Base-by-base conservation (phyloP, 2,329 filamentous ascomycete genomes). In the Penicillium sp. region DNA sequence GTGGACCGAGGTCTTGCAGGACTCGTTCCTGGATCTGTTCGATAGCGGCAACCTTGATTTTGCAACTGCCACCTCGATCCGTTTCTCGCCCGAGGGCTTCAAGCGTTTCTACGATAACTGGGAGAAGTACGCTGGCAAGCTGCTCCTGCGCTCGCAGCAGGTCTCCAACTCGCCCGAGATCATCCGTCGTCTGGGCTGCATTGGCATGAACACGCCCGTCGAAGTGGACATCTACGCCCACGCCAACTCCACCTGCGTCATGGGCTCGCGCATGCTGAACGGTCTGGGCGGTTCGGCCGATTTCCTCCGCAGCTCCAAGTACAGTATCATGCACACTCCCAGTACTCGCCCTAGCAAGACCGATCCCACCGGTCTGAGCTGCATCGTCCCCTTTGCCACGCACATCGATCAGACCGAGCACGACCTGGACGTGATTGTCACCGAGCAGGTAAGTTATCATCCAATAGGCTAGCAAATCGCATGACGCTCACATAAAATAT, bases 211-310 rank as follows among this genome's bases (percentile, higher is more conserved):
- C 75, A 94, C 87, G 0, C 87, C 87, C 14, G 85, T 94, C 31
- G 88, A 94, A 68, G 87, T 94, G 11, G 88, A 94, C 67, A 93
- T 94, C 57, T 94, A 94, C 68, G 88, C 87, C 2, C 87, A 94
- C 68, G 88, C 88, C 54, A 95, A 94, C 77, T 82, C 76, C 45
- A 94, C 87, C 37, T 89, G 84, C 59, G 87, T 94, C 14, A 87
- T 92, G 80, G 87, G 88, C 48, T 82, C 76, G 45, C 81, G 88
- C 40, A 92, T 90, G 84, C 75, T 92, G 44, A 90, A 90, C 70
- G 85, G 85, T 8, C 78, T 92, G 5, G 85, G 85, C 33, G 85
- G 85, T 3, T 84, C 79, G 1, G 85, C 85, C 35, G 85, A 92
- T 60, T 92, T 92, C 75, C 71, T 92, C 41, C 79, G 85, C 41